Evolutionary conservation across 2,329 filamentous ascomycete genomes (phyloP).

Genomic region (Orbilia ellipsospora): DNA sequence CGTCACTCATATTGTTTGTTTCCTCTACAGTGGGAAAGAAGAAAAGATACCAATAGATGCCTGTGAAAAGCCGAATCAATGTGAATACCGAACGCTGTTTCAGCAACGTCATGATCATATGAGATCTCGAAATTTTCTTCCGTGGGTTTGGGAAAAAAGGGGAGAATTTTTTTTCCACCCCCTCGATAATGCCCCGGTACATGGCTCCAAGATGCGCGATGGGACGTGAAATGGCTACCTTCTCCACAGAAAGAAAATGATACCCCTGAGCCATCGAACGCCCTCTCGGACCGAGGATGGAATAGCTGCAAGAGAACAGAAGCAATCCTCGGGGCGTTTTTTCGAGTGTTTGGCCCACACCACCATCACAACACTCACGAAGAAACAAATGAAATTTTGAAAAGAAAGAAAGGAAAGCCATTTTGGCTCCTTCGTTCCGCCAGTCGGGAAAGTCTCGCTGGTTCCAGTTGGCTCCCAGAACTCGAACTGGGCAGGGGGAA

Average conservation of each 20-base stretch:
- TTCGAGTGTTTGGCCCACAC: constrained; percentile 36
- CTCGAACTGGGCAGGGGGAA: constrained; percentile 55
- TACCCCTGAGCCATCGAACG: constrained; percentile 50
- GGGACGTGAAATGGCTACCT: not conserved
- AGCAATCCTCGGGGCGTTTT: constrained; percentile 38
- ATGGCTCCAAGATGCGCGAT: constrained; percentile 31
- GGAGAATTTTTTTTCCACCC: constrained; percentile 30
- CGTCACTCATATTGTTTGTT: not conserved
- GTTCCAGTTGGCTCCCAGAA: constrained; percentile 52
- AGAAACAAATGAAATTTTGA: not conserved
- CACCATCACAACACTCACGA: constrained; percentile 40
- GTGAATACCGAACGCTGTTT: constrained; percentile 35
- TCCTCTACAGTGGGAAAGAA: constrained; percentile 1
- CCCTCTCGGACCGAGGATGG: constrained; percentile 51
- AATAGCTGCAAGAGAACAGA: constrained; percentile 19
- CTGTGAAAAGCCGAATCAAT: constrained; percentile 2
- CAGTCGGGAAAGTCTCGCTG: constrained; percentile 52
- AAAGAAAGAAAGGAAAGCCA: constrained; percentile 8
- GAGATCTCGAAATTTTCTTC: constrained; percentile 37
- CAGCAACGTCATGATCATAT: constrained; percentile 55
- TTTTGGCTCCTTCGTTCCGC: constrained; percentile 23
- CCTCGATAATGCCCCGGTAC: constrained; percentile 40
- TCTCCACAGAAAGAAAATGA: constrained; percentile 45
- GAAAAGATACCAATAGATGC: constrained; percentile 11
- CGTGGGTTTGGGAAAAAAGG: constrained; percentile 49